Base-by-base conservation (phyloP, 139 green algal genomes). In the Tetraselmis striata region DNA sequence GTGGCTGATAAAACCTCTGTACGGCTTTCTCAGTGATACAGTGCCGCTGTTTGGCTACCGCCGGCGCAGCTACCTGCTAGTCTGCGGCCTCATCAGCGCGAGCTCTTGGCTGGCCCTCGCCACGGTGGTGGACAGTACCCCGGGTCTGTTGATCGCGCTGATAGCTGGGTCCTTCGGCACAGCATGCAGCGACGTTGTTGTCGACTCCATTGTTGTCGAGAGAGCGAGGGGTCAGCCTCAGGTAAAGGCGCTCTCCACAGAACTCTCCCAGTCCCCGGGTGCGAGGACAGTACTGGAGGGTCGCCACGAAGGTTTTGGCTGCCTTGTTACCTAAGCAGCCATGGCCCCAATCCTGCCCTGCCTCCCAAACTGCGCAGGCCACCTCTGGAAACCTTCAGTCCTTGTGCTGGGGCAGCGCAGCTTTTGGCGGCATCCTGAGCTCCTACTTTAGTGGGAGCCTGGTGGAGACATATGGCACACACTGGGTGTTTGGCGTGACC, bases 121-220 rank as follows among this genome's bases (percentile, higher is more conserved):
- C 0, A 84, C 77, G 0, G 75, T 89, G 18, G 93, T 94, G 25
- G n/a, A 84, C 81, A 88, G 76, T 18, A 84, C 90, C 0, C 23
- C 29, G 18, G 83, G 82, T 0, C 90, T 93, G 1, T 77, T 90
- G 23, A 82, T 84, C 0, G 85, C 81, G 28, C 90, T 97, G 81
- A 29, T 95, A 2, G 28, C 92, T 1, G 91, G 89, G 26, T 93
- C 88, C 0, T 79, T 96, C 0, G 87, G 87, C 30, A 97, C 94
- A 0, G 96, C 96, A 0, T 93, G 92, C 78, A 91, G 85, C 45
- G 96, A 99, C 82, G 96, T 99, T 31, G 94, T 99, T 30, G 95
- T 98, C n/a, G 96, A 99, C 92, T 96, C 90, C 26, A 94, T 99
- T 30, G 95, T 99, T 31, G 96, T 99, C 80, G 93, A 97, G 88